Evolutionary conservation across 2,329 filamentous ascomycete genomes (phyloP).

Genomic region (Penicillium sp.): DNA sequence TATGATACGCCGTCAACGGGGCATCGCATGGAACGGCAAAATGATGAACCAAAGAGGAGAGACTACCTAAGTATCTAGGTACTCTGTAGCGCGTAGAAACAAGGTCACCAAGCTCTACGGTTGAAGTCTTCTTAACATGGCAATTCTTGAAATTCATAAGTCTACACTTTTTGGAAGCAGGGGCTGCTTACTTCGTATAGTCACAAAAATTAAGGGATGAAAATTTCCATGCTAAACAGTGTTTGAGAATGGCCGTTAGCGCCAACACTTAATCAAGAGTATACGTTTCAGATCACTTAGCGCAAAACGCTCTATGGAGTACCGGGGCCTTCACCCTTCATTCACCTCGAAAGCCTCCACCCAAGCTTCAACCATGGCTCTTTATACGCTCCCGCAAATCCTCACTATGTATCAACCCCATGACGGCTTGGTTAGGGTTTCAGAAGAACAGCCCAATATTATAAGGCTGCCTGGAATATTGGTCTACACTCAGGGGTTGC

Average conservation of each 20-base stretch:
- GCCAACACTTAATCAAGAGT: neutral
- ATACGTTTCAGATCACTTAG: neutral
- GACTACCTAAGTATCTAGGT: too few relatives aligned
- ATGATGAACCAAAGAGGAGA: too few relatives aligned
- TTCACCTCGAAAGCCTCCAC: neutral
- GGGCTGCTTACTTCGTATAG: neutral
- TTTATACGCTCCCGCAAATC: neutral
- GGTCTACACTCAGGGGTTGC: neutral
- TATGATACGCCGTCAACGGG: too few relatives aligned
- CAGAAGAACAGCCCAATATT: neutral
- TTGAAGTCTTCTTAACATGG: too few relatives aligned
- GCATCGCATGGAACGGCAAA: too few relatives aligned
- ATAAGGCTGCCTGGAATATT: neutral
- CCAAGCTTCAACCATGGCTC: neutral
- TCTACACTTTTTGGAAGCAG: neutral
- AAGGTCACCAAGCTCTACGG: too few relatives aligned
- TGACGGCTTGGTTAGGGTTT: neutral
- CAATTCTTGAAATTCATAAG: neutral
- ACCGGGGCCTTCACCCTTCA: neutral
- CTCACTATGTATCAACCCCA: neutral
- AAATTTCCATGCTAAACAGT: neutral
- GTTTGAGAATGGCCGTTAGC: neutral
- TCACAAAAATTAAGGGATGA: neutral
- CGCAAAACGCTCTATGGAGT: neutral
- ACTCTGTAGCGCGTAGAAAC: too few relatives aligned